These are phyloP conservation scores for Apiotrichum gamsii DNA, from an alignment of 1,284 basidiomycete species.

Conservation along the genomic window DNA sequence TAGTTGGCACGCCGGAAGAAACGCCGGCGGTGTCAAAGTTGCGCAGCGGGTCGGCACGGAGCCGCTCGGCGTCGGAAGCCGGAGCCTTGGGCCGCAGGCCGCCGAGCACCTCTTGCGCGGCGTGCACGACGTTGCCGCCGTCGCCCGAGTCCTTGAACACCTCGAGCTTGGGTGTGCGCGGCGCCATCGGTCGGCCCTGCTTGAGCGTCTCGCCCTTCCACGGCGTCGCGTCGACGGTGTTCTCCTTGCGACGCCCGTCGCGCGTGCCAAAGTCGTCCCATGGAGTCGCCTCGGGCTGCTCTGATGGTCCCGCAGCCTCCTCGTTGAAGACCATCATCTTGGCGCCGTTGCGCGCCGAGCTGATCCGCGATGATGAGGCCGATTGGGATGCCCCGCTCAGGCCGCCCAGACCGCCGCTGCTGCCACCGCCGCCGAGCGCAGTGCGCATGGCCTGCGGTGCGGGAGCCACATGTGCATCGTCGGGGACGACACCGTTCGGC, in stretches of 20 bases:
- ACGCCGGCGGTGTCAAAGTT: slow-evolving; percentile 43
- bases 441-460: slow-evolving; percentile 1
- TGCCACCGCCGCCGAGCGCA: slow-evolving; percentile 25
- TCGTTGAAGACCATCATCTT: slow-evolving; percentile 47
- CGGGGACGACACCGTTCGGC: slow-evolving; percentile 34
- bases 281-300: slow-evolving; percentile 26
- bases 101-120: slow-evolving; percentile 42
- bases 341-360: slow-evolving; percentile 40
- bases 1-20: slow-evolving; percentile 19
- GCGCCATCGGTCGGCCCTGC: slow-evolving; percentile 37
- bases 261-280: slow-evolving; percentile 52
- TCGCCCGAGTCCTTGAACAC: slow-evolving; percentile 48
- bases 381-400: background rate
- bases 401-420: background rate
- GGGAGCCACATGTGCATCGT: slow-evolving; percentile 41
- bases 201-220: slow-evolving; percentile 52
- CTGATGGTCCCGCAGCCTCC: slow-evolving; percentile 26
- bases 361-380: slow-evolving; percentile 9
- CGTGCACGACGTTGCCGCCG: slow-evolving; percentile 23
- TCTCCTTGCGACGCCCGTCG: slow-evolving; percentile 51
- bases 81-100: slow-evolving; percentile 30
- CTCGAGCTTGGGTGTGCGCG: slow-evolving; percentile 50
- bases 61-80: slow-evolving; percentile 48
- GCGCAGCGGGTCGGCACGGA: slow-evolving; percentile 57
- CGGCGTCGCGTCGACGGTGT: slow-evolving; percentile 47